These are phyloP conservation scores for Ceratocystis destructans DNA, from an alignment of 2,329 filamentous ascomycete genomes.

Conservation along the genomic window DNA sequence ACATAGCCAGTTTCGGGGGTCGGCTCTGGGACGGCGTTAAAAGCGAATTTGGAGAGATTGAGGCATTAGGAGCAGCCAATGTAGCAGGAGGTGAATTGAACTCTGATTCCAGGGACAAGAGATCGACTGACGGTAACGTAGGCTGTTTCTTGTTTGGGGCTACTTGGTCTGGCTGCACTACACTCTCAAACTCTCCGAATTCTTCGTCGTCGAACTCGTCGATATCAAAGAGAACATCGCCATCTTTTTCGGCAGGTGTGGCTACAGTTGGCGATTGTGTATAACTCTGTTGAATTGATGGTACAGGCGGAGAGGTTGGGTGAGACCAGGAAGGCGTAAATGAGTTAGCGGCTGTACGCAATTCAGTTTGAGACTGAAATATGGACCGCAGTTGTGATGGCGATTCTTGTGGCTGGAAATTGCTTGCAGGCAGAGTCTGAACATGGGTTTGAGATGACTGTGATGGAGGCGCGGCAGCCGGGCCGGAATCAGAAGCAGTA, in stretches of 20 bases:
- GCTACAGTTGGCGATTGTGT: conserved; percentile 17
- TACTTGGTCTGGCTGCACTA: conserved; percentile 9
- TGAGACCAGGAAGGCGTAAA: conserved; percentile 5
- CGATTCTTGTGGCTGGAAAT: not conserved
- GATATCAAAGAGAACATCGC: conserved; percentile 54
- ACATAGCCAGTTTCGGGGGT: conserved; percentile 1
- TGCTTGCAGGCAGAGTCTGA: not conserved
- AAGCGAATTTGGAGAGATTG: conserved; percentile 15
- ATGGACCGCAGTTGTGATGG: conserved; percentile 6
- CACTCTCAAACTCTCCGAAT: conserved; percentile 33
- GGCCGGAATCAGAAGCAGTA: not conserved
- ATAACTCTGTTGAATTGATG: not conserved
- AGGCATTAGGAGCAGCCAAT: not conserved
- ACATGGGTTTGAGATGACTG: not conserved
- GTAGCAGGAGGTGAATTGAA: not conserved
- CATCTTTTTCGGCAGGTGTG: conserved; percentile 25
- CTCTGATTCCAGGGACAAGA: conserved; percentile 28
- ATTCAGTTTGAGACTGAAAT: conserved; percentile 9
- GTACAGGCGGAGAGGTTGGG: not conserved
- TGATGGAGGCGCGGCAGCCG: not conserved
- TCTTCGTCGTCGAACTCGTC: conserved; percentile 33
- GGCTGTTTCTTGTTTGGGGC: not conserved
- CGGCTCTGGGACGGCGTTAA: conserved; percentile 15
- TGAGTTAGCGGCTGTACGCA: too few relatives aligned
- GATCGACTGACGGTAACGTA: conserved; percentile 28